Evolutionary conservation across 148 eudicot genomes (phyloP), one percentile per base, ranked within the genome.

Genomic region (Limonium bicolor): DNA sequence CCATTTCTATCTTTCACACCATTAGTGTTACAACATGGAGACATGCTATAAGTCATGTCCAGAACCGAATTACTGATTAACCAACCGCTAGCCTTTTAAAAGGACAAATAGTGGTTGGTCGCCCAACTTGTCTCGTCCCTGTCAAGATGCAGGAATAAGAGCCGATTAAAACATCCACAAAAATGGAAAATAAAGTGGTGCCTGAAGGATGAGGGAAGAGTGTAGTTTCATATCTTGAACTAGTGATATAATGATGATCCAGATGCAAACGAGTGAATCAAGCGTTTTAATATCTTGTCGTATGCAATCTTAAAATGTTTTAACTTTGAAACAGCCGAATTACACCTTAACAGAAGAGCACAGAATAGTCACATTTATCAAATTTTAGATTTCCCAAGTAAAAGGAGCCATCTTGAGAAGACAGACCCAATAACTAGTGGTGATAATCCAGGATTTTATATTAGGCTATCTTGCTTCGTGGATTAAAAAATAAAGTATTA

Each of bases 51-150:
- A n/a, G n/a, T n/a, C n/a, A n/a, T n/a, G n/a, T n/a, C n/a, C n/a
- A n/a, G n/a, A n/a, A n/a, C n/a, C n/a, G n/a, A n/a, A n/a, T n/a
- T n/a, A n/a, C n/a, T n/a, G n/a, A n/a, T n/a, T n/a, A n/a, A n/a
- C n/a, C n/a, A n/a, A n/a, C n/a, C n/a, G n/a, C n/a, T n/a, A n/a
- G n/a, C n/a, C n/a, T n/a, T n/a, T n/a, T n/a, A n/a, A n/a, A n/a
- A 82, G 85, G 57, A 87, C 86, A 43, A 78, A 87, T 35, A 87
- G 62, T 10, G 88, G 80, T 34, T 63, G 76, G 58, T 65, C 71
- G 17, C 88, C 94, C 44, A 87, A 65, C 32, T 76, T 70, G 4
- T 71, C 85, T 42, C 88, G 82, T 6, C 96, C 96, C 96, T 87
- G 69, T 39, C 62, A 56, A 27, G 15, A 64, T 4, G 28, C 36